Conservation (phyloP, 306 rosid genomes). For the Dalbergia oliveri region DNA sequence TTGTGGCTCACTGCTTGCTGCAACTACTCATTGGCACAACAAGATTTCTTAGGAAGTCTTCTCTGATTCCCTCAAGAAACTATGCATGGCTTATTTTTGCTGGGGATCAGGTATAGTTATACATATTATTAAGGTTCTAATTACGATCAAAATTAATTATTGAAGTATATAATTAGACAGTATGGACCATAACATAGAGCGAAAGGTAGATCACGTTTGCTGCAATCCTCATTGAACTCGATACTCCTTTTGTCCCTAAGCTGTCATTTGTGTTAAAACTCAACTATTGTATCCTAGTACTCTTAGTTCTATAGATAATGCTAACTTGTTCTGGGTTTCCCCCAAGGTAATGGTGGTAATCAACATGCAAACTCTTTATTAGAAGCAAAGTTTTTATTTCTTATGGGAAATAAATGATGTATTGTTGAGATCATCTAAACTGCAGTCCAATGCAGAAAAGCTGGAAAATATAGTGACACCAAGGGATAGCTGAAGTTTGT, state of each 20-base stretch:
- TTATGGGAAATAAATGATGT: too few species aligned
- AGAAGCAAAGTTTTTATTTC: too few species aligned
- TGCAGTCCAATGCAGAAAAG: not conserved
- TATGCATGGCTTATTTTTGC: constrained; percentile 89
- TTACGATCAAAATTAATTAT: not conserved
- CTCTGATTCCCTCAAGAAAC: constrained; percentile 73
- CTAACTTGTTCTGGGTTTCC: too few species aligned
- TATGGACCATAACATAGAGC: not conserved
- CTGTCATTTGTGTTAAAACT: too few species aligned
- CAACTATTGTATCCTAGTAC: not conserved
- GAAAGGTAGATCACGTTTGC: not conserved
- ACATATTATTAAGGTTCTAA: not conserved
- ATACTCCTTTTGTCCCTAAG: not conserved
- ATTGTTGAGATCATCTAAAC: too few species aligned
- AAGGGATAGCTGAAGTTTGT: too few species aligned
- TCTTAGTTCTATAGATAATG: too few species aligned
- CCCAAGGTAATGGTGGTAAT: too few species aligned
- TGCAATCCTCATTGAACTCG: not conserved
- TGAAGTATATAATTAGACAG: not conserved
- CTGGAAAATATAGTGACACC: not conserved
- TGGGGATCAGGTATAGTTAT: constrained; percentile 79
- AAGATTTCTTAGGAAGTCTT: constrained; percentile 66
- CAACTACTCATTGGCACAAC: constrained; percentile 72
- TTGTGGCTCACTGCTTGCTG: constrained; percentile 74
- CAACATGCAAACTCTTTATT: not conserved